A percentile compares a stretch with the other conserved stretches of the same genome.
phyloP scores from a whole-genome alignment of 768 basidiomycete species.

The Porpolomopsis calyptriformis region DNA sequence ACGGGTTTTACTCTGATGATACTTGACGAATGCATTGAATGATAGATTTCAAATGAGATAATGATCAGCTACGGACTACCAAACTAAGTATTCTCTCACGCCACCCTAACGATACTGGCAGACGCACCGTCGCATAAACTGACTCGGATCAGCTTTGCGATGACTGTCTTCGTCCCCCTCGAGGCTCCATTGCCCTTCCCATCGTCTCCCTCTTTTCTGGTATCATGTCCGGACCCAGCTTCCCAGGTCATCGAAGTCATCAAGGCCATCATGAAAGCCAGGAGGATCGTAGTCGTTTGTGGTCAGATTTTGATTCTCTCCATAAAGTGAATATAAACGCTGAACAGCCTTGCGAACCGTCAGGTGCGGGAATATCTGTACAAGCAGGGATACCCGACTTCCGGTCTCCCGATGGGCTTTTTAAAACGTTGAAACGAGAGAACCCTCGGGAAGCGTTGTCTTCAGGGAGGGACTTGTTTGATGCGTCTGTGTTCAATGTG shows the following conservation, averaged over 20 bases:
- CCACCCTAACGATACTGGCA: background rate
- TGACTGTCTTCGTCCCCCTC: slow-evolving; percentile 57
- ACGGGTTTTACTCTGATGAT: background rate
- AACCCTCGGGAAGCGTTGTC: slow-evolving; percentile 62
- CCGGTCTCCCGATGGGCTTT: slow-evolving; percentile 69
- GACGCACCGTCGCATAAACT: background rate
- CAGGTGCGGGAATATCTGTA: slow-evolving; percentile 85
- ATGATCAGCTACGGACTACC: too few species aligned
- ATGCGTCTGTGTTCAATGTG: slow-evolving; percentile 84
- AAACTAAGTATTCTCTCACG: background rate
- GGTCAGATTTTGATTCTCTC: slow-evolving; percentile 39
- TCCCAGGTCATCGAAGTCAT: slow-evolving; percentile 44
- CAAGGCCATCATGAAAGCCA: slow-evolving; percentile 66
- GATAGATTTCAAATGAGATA: background rate
- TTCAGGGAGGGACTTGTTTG: slow-evolving; percentile 81
- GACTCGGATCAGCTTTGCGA: background rate
- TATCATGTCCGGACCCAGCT: slow-evolving; percentile 32
- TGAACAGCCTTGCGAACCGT: background rate
- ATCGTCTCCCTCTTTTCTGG: slow-evolving; percentile 45
- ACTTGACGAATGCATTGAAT: background rate
- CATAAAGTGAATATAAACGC: background rate
- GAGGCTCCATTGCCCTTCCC: slow-evolving; percentile 37
- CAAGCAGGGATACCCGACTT: slow-evolving; percentile 87
- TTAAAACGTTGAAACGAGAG: slow-evolving; percentile 65
- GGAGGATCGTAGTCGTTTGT: slow-evolving; percentile 76